Percentiles rank a stretch among this genome's conserved stretches.
phyloP scores from a whole-genome alignment of 1,284 basidiomycete species.

The Puccinia brachypodii region DNA sequence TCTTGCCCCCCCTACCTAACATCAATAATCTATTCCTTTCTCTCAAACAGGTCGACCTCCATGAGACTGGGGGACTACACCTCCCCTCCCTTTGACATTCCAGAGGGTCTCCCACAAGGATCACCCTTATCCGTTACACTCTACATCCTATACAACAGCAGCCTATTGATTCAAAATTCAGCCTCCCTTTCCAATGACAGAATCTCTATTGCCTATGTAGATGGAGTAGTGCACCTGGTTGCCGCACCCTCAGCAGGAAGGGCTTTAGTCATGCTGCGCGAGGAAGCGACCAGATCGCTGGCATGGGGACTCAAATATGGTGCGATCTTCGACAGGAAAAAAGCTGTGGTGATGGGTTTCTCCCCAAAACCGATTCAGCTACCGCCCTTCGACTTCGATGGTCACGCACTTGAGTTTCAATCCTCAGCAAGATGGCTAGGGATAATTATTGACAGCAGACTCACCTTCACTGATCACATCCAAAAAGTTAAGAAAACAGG shows the following conservation, averaged over 20 bases:
- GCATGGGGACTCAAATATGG: slow-evolving; percentile 1
- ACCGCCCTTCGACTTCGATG: not conserved
- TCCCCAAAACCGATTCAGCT: not conserved
- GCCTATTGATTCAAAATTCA: not conserved
- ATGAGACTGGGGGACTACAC: not conserved
- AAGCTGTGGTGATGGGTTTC: slow-evolving; percentile 15
- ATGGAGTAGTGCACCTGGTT: slow-evolving; percentile 16
- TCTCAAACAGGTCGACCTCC: not conserved
- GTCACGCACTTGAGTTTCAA: no score
- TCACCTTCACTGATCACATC: no score
- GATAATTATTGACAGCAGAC: no score
- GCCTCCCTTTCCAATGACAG: not conserved
- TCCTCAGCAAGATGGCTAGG: no score
- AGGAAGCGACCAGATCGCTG: not conserved
- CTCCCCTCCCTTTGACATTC: slow-evolving; percentile 10
- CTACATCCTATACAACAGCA: slow-evolving; percentile 29
- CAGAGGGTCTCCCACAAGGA: slow-evolving; percentile 23
- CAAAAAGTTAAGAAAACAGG: not conserved
- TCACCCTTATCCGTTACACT: slow-evolving; percentile 3
- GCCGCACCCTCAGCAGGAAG: not conserved
- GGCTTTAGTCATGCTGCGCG: not conserved
- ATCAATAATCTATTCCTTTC: not conserved
- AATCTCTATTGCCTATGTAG: slow-evolving; percentile 27
- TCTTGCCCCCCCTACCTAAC: not conserved
- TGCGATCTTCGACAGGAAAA: slow-evolving; percentile 27